phyloP scores from a whole-genome alignment of 164 flowering plant genomes.

The Berberis vulgaris region DNA sequence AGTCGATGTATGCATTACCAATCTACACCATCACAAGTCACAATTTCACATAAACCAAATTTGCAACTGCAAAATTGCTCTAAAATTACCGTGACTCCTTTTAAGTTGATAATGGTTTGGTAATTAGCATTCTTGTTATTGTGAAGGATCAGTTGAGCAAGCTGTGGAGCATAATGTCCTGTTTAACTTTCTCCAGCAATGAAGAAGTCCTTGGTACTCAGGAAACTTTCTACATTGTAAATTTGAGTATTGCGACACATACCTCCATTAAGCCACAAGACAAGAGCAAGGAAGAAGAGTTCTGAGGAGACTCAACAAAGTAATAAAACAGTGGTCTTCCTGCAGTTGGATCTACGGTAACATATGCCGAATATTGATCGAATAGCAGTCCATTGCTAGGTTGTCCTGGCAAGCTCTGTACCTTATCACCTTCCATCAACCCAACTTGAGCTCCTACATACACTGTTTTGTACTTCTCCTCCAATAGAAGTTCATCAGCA shows the following conservation, averaged over 20 bases:
- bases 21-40: conserved; percentile 11
- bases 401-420: too few relatives aligned
- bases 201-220: conserved; percentile 31
- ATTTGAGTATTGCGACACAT: neutral
- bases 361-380: too few relatives aligned
- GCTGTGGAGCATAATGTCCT: conserved; percentile 36
- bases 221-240: conserved; percentile 23
- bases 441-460: too few relatives aligned
- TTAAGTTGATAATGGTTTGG: conserved; percentile 24
- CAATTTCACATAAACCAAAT: neutral
- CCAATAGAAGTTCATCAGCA: too few relatives aligned
- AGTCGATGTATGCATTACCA: conserved; percentile 28
- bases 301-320: conserved; percentile 2
- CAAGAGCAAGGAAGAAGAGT: conserved; percentile 3
- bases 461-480: too few relatives aligned
- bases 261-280: conserved; percentile 16
- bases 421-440: too few relatives aligned
- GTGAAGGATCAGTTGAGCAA: conserved; percentile 25
- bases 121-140: conserved; percentile 20
- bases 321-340: neutral
- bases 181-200: conserved; percentile 41
- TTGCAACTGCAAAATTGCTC: neutral
- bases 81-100: conserved; percentile 22
- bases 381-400: too few relatives aligned
- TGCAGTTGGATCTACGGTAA: neutral